Evolutionary conservation across 192 early-diverging fungal species (phyloP), one percentile per base, ranked within the genome.

Genomic region (Linnemannia elongata): DNA sequence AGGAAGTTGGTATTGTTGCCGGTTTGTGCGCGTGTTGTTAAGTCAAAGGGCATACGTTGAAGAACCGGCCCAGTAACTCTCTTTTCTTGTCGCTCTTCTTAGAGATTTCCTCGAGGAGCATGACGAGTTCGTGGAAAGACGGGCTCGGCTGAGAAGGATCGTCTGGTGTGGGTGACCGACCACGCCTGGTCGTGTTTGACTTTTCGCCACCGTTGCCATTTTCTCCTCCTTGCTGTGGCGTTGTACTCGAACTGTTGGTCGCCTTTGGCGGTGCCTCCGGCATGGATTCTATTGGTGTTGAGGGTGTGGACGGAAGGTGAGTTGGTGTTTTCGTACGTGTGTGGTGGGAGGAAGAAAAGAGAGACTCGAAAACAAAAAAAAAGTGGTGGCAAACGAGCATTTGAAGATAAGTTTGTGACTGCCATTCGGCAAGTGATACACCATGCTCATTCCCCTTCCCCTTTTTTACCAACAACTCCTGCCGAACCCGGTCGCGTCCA

Each of bases 51-150:
- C 52, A 72, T 77, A 79, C 85, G 30, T 42, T 77, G 20, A 87
- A 75, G 68, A 81, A 87, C 18, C 38, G 39, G 18, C 57, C 47
- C 9, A 87, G 17, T 2, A 81, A 30, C 17, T 81, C 69, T 18
- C 42, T 24, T 66, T 87, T 87, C 35, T 81, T 80, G 3, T 47
- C 42, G n/a, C 71, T n/a, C 39, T 39, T 69, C 42, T 49, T 87
- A 18, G 85, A 81, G 8, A 87, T 81, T 10, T 87, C 85, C 49
- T 87, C 85, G 4, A 87, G 72, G 18, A 87, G 45, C 85, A 81
- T 81, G 71, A 87, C 69, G n/a, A 87, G 76, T 10, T 87, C 85
- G 27, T 81, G 79, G 54, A 87, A 87, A 6, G 78, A 72, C 4
- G 85, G 85, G 27, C 85, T 87, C 13, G 79, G 85, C n/a, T 71